These are phyloP conservation scores for Tremella yokohamensis DNA, from an alignment of 768 basidiomycete genomes.

Conservation along the genomic window DNA sequence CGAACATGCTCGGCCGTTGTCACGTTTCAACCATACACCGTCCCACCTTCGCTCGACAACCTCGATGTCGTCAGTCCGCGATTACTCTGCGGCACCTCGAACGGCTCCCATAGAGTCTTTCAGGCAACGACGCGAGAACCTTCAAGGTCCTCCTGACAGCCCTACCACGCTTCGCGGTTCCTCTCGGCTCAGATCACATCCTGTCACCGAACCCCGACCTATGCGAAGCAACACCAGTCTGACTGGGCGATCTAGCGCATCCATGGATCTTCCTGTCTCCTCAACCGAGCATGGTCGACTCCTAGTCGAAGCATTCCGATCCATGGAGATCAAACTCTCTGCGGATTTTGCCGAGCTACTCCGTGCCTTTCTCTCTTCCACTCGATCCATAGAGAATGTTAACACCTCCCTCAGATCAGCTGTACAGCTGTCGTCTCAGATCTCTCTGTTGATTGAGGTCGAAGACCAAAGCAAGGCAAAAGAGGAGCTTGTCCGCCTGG, in stretches of 20 bases:
- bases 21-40: neutral
- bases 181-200: slow-evolving; percentile 13
- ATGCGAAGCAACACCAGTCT: slow-evolving; percentile 32
- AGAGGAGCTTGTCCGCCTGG: slow-evolving; percentile 18
- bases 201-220: slow-evolving; percentile 28
- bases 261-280: slow-evolving; percentile 16
- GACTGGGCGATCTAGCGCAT: slow-evolving; percentile 11
- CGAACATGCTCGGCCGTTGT: slow-evolving; percentile 11
- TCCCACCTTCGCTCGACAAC: slow-evolving; percentile 29
- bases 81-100: slow-evolving; percentile 22
- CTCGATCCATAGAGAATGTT: slow-evolving; percentile 24
- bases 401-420: slow-evolving; percentile 25
- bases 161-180: slow-evolving; percentile 14
- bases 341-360: slow-evolving; percentile 29
- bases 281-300: slow-evolving; percentile 40
- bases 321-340: slow-evolving; percentile 27
- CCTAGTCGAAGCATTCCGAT: slow-evolving; percentile 40
- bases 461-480: slow-evolving; percentile 11
- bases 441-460: slow-evolving; percentile 19
- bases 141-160: slow-evolving; percentile 21
- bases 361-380: slow-evolving; percentile 21
- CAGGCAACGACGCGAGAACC: slow-evolving; percentile 17
- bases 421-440: slow-evolving; percentile 16
- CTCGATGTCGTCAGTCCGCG: slow-evolving; percentile 36
- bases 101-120: slow-evolving; percentile 29